Conservation (phyloP, 176 grass and related monocot genomes). For the Hordeum marinum region DNA sequence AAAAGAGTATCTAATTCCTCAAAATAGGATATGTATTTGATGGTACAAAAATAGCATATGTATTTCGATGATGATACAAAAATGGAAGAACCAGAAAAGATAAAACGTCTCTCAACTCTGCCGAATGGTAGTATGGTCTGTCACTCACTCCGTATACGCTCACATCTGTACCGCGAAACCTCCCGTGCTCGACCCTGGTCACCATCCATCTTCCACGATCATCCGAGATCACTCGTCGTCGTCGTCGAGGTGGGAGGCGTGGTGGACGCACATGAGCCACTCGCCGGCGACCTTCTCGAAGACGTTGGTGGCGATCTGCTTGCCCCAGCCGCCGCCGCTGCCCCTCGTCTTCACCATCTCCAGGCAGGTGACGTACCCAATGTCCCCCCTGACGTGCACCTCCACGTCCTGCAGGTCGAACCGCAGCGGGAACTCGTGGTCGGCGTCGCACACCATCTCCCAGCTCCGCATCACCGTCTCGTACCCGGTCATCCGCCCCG, state of each 20-base stretch:
- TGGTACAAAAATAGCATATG: background rate
- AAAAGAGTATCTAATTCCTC: background rate
- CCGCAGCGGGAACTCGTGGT: constrained; percentile 73
- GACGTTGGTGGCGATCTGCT: constrained; percentile 75
- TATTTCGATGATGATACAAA: background rate
- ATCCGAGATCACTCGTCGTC: background rate
- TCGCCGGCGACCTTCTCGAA: constrained; percentile 69
- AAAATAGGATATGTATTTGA: background rate
- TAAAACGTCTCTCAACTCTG: background rate
- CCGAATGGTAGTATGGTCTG: background rate
- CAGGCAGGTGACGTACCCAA: constrained; percentile 73
- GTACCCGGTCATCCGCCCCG: constrained; percentile 55
- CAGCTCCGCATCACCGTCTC: constrained; percentile 92
- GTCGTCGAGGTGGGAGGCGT: constrained; percentile 70
- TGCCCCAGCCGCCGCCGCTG: constrained; percentile 71
- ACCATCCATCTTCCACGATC: background rate
- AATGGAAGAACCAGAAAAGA: background rate
- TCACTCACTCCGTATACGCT: background rate
- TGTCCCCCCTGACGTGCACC: constrained; percentile 59
- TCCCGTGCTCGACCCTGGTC: background rate
- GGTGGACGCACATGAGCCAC: constrained; percentile 84
- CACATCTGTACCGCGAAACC: background rate
- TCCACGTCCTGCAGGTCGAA: constrained; percentile 77
- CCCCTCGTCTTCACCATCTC: constrained; percentile 77
- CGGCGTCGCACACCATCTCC: constrained; percentile 71